phyloP scores from a whole-genome alignment of 306 rosid genomes.

The Casuarina cunninghamiana region DNA sequence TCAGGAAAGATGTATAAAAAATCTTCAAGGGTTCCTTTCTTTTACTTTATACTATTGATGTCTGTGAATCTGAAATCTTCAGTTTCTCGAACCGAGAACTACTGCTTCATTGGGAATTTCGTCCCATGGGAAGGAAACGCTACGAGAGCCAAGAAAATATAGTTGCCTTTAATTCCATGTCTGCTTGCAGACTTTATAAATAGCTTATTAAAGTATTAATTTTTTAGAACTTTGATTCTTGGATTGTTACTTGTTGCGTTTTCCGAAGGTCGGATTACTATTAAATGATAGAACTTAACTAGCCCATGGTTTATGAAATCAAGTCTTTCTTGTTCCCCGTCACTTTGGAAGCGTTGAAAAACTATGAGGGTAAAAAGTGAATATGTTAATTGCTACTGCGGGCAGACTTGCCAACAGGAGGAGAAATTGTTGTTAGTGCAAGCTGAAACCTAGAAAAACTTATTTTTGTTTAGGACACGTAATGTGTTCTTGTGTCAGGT shows the following conservation, averaged over 20 bases:
- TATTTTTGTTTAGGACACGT: not conserved
- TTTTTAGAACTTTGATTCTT: slow-evolving; percentile 1
- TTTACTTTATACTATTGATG: not conserved
- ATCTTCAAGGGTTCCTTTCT: not conserved
- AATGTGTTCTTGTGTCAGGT: not conserved
- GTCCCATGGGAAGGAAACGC: not conserved
- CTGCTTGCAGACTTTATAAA: not conserved
- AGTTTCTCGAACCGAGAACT: not conserved
- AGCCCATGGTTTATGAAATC: not conserved
- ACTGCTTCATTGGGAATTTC: not conserved
- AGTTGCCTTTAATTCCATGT: not conserved
- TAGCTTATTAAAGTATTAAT: not conserved
- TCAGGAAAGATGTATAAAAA: not conserved
- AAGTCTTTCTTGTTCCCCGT: not conserved
- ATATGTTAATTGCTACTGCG: not conserved
- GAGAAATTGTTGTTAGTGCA: not conserved
- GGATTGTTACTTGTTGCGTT: slow-evolving; percentile 5
- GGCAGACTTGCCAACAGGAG: not conserved
- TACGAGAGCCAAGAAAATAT: not conserved
- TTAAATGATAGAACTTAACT: slow-evolving; percentile 3
- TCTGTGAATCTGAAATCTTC: not conserved
- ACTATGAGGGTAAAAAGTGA: not conserved
- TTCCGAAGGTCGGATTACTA: not conserved
- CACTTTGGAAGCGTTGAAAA: not conserved
- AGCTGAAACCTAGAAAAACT: not conserved